Conservation (phyloP, 306 rosid species). For the Prunus kanzakura region DNA sequence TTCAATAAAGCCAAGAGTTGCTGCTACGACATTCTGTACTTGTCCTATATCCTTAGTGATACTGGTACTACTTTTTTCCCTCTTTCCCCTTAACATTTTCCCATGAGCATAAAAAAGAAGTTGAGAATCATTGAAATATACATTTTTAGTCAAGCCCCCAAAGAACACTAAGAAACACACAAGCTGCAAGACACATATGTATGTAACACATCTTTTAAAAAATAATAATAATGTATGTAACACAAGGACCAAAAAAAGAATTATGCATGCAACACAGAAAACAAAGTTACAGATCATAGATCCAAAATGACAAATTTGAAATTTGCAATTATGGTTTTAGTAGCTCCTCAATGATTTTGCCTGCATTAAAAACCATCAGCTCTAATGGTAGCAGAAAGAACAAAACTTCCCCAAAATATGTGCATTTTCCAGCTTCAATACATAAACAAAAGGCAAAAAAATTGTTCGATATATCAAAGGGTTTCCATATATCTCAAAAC, state of each 20-base stretch:
- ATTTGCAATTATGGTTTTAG: background rate
- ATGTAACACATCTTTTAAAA: too few species aligned
- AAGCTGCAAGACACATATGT: background rate
- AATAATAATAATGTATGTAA: too few species aligned
- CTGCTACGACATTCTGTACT: background rate
- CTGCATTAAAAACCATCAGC: background rate
- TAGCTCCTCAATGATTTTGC: background rate
- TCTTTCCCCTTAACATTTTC: background rate
- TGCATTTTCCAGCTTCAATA: background rate
- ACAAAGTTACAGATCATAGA: background rate
- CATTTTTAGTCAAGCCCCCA: background rate
- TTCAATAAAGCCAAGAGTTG: background rate
- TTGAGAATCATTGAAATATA: background rate
- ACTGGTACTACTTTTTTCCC: background rate
- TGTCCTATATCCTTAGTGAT: background rate
- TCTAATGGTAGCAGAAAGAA: background rate
- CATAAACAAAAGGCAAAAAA: background rate
- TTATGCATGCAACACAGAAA: too few species aligned
- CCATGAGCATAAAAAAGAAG: background rate
- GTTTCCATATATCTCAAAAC: background rate
- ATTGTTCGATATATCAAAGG: background rate
- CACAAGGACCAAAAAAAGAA: too few species aligned
- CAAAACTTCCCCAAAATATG: background rate
- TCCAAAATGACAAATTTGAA: background rate
- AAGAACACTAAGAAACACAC: background rate